A percentile compares a stretch with the other conserved stretches of the same genome.
Evolutionary conservation across 768 basidiomycete genomes (phyloP).

Genomic region (Termitomyces sp.): DNA sequence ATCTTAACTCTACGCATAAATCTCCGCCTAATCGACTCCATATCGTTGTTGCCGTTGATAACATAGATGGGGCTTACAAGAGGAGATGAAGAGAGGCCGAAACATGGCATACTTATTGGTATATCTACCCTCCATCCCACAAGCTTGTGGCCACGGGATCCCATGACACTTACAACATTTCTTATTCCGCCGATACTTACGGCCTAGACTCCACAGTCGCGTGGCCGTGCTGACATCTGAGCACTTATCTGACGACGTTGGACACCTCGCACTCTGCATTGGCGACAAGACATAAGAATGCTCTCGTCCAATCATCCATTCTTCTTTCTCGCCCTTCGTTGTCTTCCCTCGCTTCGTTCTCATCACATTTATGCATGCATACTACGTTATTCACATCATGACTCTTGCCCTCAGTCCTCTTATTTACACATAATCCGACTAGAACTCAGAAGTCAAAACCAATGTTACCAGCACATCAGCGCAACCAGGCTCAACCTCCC

Average conservation of each 20-base stretch:
- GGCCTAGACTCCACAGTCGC: background rate
- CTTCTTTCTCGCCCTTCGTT: background rate
- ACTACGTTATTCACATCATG: background rate
- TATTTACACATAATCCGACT: background rate
- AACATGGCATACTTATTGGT: background rate
- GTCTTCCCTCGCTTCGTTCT: background rate
- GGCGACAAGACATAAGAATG: background rate
- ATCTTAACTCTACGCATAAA: background rate
- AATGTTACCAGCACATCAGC: background rate
- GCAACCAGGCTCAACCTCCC: background rate
- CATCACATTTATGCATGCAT: background rate
- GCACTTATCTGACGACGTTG: background rate
- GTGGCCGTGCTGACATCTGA: background rate
- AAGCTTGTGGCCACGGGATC: background rate
- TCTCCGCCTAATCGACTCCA: conserved; percentile 1
- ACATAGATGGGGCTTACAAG: background rate
- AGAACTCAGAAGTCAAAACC: background rate
- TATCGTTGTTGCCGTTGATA: background rate
- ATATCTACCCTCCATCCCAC: background rate
- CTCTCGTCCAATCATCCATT: background rate
- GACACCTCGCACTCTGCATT: background rate
- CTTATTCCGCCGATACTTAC: background rate
- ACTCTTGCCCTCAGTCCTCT: background rate
- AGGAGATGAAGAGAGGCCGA: background rate
- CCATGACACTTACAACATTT: background rate